A percentile compares a stretch with the other conserved stretches of the same genome.
These are phyloP conservation scores for Aspergillus biplanus DNA, from an alignment of 495 filamentous ascomycete species.

Conservation along the genomic window DNA sequence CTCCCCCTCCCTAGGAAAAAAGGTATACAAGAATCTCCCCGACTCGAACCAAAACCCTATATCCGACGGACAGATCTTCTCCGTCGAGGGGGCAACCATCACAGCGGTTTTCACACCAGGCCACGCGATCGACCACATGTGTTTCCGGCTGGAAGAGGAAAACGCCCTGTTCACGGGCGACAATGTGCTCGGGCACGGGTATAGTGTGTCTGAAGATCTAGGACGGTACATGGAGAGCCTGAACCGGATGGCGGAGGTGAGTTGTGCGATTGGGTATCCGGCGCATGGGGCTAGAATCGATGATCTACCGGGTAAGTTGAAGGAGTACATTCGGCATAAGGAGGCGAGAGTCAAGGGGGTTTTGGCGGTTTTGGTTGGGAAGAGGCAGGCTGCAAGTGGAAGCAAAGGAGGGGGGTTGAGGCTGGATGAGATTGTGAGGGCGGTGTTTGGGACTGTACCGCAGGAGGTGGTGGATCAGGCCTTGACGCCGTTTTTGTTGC, in stretches of 20 bases:
- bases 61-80: conserved; percentile 42
- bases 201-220: conserved; percentile 37
- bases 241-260: conserved; percentile 32
- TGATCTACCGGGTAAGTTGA: conserved; percentile 29
- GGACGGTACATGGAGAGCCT: conserved; percentile 42
- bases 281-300: conserved; percentile 45
- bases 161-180: conserved; percentile 86
- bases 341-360: not conserved
- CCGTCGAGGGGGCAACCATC: conserved; percentile 44
- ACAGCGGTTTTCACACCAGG: conserved; percentile 45
- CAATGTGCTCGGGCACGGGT: conserved; percentile 55
- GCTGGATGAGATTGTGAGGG: conserved; percentile 1
- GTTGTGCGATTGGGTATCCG: conserved; percentile 41
- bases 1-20: conserved; percentile 46
- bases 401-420: not conserved
- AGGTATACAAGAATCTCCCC: conserved; percentile 52
- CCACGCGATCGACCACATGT: conserved; percentile 52
- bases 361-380: not conserved
- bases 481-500: conserved; percentile 1
- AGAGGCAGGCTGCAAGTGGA: not conserved
- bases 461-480: not conserved
- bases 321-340: conserved; percentile 4
- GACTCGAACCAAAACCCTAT: conserved; percentile 48
- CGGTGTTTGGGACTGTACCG: not conserved
- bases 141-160: conserved; percentile 57